These are phyloP conservation scores for Trichoderma asperelloides DNA, from an alignment of 495 filamentous ascomycete genomes.

Conservation along the genomic window DNA sequence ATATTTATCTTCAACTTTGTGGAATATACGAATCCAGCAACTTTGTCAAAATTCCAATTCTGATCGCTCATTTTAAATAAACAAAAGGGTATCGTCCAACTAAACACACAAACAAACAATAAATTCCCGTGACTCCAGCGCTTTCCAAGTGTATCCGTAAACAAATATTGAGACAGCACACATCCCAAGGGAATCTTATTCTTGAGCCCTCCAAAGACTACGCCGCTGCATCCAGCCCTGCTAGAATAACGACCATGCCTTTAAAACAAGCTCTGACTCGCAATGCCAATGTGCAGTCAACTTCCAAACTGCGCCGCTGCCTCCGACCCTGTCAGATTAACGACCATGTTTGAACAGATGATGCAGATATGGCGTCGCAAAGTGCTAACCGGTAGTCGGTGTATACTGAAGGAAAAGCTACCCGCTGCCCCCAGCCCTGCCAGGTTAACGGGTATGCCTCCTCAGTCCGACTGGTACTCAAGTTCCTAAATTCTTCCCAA, in stretches of 20 bases:
- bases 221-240: conserved; percentile 4
- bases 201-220: conserved; percentile 23
- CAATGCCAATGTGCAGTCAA: not conserved
- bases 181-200: not conserved
- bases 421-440: not conserved
- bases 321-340: conserved; percentile 7
- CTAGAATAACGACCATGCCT: conserved; percentile 1
- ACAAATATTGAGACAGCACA: too few relatives aligned
- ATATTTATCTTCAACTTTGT: too few relatives aligned
- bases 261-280: not conserved
- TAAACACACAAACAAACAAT: too few relatives aligned
- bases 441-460: not conserved
- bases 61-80: too few relatives aligned
- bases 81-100: too few relatives aligned
- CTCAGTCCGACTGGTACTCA: not conserved
- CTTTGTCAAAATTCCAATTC: too few relatives aligned
- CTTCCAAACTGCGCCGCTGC: not conserved
- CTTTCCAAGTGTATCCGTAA: too few relatives aligned
- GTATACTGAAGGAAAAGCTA: not conserved
- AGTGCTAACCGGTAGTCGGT: not conserved
- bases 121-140: too few relatives aligned
- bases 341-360: not conserved
- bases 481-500: not conserved
- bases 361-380: not conserved
- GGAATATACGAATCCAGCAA: too few relatives aligned